These are phyloP conservation scores for Cutaneotrichosporon spelunceum DNA, from an alignment of 1,284 basidiomycete genomes.

Conservation along the genomic window DNA sequence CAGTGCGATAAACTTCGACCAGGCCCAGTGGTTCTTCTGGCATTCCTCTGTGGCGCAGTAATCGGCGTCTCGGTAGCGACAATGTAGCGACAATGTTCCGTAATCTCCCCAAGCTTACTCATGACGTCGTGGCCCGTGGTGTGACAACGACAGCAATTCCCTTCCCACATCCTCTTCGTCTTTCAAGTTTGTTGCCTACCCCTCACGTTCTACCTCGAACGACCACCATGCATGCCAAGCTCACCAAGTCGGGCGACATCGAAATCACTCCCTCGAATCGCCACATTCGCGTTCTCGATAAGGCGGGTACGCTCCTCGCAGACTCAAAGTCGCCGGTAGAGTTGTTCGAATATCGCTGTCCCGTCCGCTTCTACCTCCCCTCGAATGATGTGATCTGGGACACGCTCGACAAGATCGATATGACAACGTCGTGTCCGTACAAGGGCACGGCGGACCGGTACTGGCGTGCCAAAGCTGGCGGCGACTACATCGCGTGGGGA, in stretches of 20 bases:
- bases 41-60: too few species aligned
- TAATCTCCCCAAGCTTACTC: neutral
- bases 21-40: too few species aligned
- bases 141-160: neutral
- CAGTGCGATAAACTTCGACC: too few species aligned
- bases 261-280: neutral
- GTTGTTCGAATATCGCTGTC: conserved; percentile 13
- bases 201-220: neutral
- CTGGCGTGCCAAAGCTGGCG: conserved; percentile 10
- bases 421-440: conserved; percentile 15
- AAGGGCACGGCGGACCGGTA: conserved; percentile 16
- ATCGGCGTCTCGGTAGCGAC: too few species aligned
- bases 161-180: neutral
- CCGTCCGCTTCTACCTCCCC: conserved; percentile 16
- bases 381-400: conserved; percentile 7
- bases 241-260: conserved; percentile 12
- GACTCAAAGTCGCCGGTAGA: conserved; percentile 5
- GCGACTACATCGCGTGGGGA: conserved; percentile 13
- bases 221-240: neutral
- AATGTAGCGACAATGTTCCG: neutral
- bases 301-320: conserved; percentile 3
- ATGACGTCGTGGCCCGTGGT: neutral
- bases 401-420: conserved; percentile 3
- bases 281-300: conserved; percentile 9
- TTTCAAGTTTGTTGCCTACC: neutral